Evolutionary conservation across 768 basidiomycete genomes (phyloP), one percentile per base, ranked within the genome.

Genomic region (Auricularia cornea): DNA sequence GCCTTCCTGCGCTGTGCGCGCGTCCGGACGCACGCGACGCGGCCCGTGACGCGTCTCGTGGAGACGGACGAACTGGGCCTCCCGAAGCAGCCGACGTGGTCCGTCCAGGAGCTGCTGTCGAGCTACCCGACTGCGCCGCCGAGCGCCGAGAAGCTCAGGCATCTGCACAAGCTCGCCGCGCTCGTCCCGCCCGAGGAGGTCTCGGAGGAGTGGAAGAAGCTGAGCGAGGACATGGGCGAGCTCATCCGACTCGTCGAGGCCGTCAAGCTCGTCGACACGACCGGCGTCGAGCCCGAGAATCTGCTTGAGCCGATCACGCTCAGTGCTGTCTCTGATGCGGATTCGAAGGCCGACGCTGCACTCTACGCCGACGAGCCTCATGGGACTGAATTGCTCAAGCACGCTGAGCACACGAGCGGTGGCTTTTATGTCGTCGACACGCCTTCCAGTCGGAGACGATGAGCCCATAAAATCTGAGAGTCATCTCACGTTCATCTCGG

Each of bases 191-290:
- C 90, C 1, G 71, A 77, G 57, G 78, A 83, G 64, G 83, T 81
- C 40, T 83, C 89, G 0, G 69, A 71, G 4, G 82, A 85, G 63
- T 81, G 86, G 66, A 68, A 70, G 2, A 70, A 72, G 23, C 74
- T 88, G 51, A 87, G 83, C 64, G 65, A 67, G 48, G 85, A 89
- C 65, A 73, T 94, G 65, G 86, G 88, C 66, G 86, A 87, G 61
- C 81, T 94, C 59, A 77, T 92, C 62, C 83, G 80, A 65, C 78
- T 94, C 11, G 91, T 94, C 16, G 90, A 93, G 69, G 91, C 91
- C 3, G 90, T 92, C 60, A 89, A 83, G 72, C 72, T 88, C 29
- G 84, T 88, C 52, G 74, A 81, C 28, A 60, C 73, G 16, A 59
- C 32, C 32, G 33, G 51, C 18, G 54, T 63, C 30, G 60, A 61